Evolutionary conservation across 2,329 filamentous ascomycete species (phyloP), one percentile per base, ranked within the genome.

Genomic region (Apiospora marii): DNA sequence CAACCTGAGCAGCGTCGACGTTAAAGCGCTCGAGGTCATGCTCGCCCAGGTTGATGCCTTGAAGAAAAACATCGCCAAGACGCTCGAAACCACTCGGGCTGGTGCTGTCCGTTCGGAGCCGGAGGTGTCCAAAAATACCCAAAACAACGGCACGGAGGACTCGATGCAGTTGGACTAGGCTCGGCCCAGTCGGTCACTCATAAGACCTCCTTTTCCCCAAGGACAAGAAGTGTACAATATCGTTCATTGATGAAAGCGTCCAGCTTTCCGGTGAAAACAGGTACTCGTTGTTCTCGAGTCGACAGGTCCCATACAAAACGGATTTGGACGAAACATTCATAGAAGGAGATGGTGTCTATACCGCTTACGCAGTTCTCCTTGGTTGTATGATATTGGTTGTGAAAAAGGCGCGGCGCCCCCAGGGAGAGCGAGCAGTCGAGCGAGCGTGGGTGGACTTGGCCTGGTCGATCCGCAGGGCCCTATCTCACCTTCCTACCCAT

Each of bases 1-100:
- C 27, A 77, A 81, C n/a, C 79, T 90, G 27, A 81, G 80, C 22
- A 77, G 81, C 3, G 78, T 80, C 34, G 87, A 90, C 75, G 82
- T 82, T 72, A 77, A 81, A 48, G 82, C 85, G 69, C 83, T 90
- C 24, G 83, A 85, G 58, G 84, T 84, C 48, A 85, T 88, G 78
- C 82, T 88, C 13, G 82, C 82, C 24, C 85, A 87, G 73, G 82
- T 86, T 74, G 84, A 88, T 67, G 80, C 82, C 34, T 80, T 88
- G 79, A 81, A 80, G 48, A 78, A 79, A n/a, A 80, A 80, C 24
- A 85, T 89, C 22, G 19, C 46, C 34, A 48, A 72, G 27, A 68
- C 64, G 34, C 71, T 70, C 43, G 53, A 68, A 8, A 41, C 34
- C 30, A 51, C 58, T 34, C 34, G 51, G 27, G 46, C 48, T 14